Evolutionary conservation across 176 grass and related monocot genomes (phyloP).

Genomic region (Carex pumila): DNA sequence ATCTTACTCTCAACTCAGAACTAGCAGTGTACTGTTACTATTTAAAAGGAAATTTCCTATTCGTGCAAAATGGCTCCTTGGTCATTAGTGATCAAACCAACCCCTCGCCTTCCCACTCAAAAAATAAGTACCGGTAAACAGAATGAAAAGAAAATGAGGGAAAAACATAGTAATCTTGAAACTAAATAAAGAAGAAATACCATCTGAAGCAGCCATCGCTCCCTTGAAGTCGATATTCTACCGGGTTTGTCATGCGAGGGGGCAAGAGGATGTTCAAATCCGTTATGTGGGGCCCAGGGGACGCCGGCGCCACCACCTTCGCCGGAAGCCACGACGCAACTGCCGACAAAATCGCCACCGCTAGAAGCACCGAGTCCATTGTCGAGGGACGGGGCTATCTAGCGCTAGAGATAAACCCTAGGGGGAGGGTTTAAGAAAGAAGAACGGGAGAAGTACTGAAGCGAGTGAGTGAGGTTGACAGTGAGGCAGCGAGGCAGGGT

Average conservation of each 20-base stretch:
- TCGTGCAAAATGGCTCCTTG: neutral
- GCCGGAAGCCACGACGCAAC: constrained; percentile 15
- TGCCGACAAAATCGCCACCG: constrained; percentile 20
- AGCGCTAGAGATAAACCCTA: constrained; percentile 50
- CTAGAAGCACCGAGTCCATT: constrained; percentile 18
- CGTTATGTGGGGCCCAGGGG: constrained; percentile 68
- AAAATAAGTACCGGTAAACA: neutral
- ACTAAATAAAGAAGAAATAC: constrained; percentile 21
- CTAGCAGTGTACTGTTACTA: neutral
- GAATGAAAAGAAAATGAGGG: neutral
- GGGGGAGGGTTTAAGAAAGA: constrained; percentile 20
- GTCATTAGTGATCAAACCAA: neutral
- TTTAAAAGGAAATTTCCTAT: neutral
- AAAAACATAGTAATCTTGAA: neutral
- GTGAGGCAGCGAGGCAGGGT: neutral
- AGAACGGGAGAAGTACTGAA: neutral
- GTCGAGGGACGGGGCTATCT: neutral
- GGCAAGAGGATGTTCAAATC: constrained; percentile 89
- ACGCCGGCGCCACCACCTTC: constrained; percentile 8
- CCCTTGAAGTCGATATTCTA: constrained; percentile 73
- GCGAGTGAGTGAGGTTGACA: neutral
- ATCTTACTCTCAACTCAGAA: neutral
- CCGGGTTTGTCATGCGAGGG: constrained; percentile 66
- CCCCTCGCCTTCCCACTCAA: neutral
- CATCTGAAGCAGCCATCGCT: constrained; percentile 84